phyloP scores from a whole-genome alignment of 1,139 yeast genomes.

The Kurtzmaniella quercitrusa region DNA sequence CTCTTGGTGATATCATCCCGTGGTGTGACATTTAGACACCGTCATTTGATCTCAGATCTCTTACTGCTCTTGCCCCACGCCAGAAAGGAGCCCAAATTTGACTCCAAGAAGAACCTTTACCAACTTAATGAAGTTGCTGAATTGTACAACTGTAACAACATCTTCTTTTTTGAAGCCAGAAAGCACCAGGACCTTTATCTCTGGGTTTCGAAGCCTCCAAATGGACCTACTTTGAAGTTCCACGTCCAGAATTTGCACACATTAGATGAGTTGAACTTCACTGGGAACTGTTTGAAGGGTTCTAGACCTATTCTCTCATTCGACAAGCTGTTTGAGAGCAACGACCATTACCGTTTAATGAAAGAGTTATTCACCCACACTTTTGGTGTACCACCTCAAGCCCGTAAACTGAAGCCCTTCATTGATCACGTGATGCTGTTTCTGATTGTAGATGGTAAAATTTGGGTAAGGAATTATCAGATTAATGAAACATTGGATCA shows the following conservation, averaged over 20 bases:
- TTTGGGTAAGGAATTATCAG: constrained; percentile 96
- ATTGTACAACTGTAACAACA: constrained; percentile 92
- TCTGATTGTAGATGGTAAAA: constrained; percentile 85
- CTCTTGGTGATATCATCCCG: constrained; percentile 87
- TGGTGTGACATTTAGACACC: constrained; percentile 92
- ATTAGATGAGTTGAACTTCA: constrained; percentile 90
- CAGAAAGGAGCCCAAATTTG: constrained; percentile 94
- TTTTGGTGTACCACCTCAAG: constrained; percentile 94
- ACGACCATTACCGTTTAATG: constrained; percentile 65
- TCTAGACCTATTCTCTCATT: constrained; percentile 94
- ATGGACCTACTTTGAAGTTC: constrained; percentile 95
- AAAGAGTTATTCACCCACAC: constrained; percentile 83
- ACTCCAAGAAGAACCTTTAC: constrained; percentile 82
- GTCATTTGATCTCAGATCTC: constrained; percentile 86
- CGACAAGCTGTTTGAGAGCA: constrained; percentile 61
- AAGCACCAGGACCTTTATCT: constrained; percentile 93
- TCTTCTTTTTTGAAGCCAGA: constrained; percentile 91
- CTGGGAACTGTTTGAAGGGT: constrained; percentile 94
- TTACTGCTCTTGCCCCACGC: constrained; percentile 85
- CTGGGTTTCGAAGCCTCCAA: constrained; percentile 96
- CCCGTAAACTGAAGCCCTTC: constrained; percentile 94
- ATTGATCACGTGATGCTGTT: constrained; percentile 93
- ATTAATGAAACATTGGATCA: constrained; percentile 67
- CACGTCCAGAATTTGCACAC: constrained; percentile 94
- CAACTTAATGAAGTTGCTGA: constrained; percentile 96